phyloP scores from a whole-genome alignment of 345 rosid genomes.

The Erysimum cheiranthoides region DNA sequence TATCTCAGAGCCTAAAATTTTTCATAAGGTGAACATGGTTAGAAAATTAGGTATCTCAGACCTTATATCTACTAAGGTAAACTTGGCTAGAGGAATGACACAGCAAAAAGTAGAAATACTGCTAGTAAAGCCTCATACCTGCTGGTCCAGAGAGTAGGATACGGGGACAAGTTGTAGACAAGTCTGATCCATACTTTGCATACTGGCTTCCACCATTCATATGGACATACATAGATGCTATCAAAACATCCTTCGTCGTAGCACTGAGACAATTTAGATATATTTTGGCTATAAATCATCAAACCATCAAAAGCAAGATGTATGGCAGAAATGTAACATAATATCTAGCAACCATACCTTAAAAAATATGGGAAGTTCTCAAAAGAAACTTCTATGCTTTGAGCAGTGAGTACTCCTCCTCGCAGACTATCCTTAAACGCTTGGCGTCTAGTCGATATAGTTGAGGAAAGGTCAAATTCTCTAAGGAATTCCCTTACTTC shows the following conservation, averaged over 20 bases:
- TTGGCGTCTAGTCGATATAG: constrained; percentile 66
- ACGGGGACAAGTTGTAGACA: constrained; percentile 83
- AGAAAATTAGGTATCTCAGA: neutral
- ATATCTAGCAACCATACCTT: constrained; percentile 60
- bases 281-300: constrained; percentile 26
- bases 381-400: constrained; percentile 74
- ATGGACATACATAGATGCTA: constrained; percentile 73
- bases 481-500: constrained; percentile 61
- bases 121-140: constrained; percentile 52
- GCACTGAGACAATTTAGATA: constrained; percentile 59
- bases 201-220: constrained; percentile 76
- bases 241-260: constrained; percentile 85
- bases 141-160: constrained; percentile 95
- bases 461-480: constrained; percentile 57
- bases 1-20: constrained; percentile 83
- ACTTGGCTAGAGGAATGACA: constrained; percentile 13
- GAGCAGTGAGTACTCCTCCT: constrained; percentile 70
- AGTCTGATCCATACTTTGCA: constrained; percentile 72
- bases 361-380: constrained; percentile 84
- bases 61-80: constrained; percentile 12
- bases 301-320: constrained; percentile 9
- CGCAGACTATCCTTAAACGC: constrained; percentile 71
- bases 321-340: constrained; percentile 17
- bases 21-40: constrained; percentile 18
- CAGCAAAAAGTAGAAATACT: constrained; percentile 4